phyloP scores from a whole-genome alignment of 345 rosid species.

The Lumnitzera racemosa region DNA sequence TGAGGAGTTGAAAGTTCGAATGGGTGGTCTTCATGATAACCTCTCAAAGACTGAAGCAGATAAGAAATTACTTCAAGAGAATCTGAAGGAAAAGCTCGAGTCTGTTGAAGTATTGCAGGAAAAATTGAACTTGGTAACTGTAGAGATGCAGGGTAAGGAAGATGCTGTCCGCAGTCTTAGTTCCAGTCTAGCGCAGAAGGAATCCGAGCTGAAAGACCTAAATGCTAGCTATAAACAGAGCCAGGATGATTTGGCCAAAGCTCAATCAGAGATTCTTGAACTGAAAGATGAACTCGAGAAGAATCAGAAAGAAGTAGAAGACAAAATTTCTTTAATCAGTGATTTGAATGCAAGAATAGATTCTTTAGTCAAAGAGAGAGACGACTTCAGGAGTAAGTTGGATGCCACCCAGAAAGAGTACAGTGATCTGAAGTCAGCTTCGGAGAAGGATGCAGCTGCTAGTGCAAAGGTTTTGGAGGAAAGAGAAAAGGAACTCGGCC shows the following conservation, averaged over 20 bases:
- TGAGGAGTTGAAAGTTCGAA: slow-evolving; percentile 45
- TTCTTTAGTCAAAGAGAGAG: slow-evolving; percentile 43
- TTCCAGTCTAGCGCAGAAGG: slow-evolving; percentile 44
- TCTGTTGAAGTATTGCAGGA: slow-evolving; percentile 47
- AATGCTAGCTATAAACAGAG: slow-evolving; percentile 34
- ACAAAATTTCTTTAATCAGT: slow-evolving; percentile 38
- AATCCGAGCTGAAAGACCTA: slow-evolving; percentile 46
- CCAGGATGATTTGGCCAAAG: slow-evolving; percentile 43
- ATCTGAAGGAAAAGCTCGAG: slow-evolving; percentile 44
- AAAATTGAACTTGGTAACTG: slow-evolving; percentile 38
- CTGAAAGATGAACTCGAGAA: slow-evolving; percentile 35
- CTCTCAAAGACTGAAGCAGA: slow-evolving; percentile 52
- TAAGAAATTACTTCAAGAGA: slow-evolving; percentile 47
- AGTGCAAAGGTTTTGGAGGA: slow-evolving; percentile 43
- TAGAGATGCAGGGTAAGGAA: slow-evolving; percentile 63
- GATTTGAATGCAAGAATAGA: slow-evolving; percentile 43
- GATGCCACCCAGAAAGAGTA: slow-evolving; percentile 35
- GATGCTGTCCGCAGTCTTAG: slow-evolving; percentile 36
- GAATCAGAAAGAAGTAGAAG: slow-evolving; percentile 42
- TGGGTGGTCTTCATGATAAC: slow-evolving; percentile 37
- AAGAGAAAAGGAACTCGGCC: slow-evolving; percentile 41
- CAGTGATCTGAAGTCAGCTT: slow-evolving; percentile 46
- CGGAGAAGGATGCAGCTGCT: slow-evolving; percentile 43
- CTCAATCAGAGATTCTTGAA: slow-evolving; percentile 35
- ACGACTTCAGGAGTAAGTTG: slow-evolving; percentile 38